Percentiles rank a stretch among this genome's conserved stretches.
Conservation (phyloP, 2,329 filamentous ascomycete genomes). For the Aspergillus sp. region DNA sequence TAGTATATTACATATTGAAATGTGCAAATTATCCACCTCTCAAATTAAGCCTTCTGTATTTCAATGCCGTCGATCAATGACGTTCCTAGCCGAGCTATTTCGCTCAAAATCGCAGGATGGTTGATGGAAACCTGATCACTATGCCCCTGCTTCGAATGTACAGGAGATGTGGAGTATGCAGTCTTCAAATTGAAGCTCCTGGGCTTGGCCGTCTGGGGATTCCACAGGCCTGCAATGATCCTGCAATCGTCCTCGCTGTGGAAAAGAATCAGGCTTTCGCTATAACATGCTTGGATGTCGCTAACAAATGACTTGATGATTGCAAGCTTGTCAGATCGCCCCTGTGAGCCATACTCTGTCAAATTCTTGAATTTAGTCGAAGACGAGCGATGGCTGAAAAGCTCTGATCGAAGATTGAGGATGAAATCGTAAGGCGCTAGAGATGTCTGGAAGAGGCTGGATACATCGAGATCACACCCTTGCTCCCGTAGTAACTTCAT, state of each 20-base stretch:
- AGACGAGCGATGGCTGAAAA: conserved; percentile 35
- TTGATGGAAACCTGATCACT: conserved; percentile 29
- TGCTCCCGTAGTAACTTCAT: conserved; percentile 53
- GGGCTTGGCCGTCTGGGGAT: conserved; percentile 39
- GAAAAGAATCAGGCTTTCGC: conserved; percentile 71
- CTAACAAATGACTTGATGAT: conserved; percentile 57
- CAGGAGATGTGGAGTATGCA: conserved; percentile 30
- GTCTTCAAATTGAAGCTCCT: conserved; percentile 32
- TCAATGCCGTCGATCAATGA: conserved; percentile 65
- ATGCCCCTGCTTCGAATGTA: conserved; percentile 8
- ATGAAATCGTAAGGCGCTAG: conserved; percentile 77
- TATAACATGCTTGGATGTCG: conserved; percentile 63
- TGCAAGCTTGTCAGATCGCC: conserved; percentile 49
- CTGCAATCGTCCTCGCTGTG: conserved; percentile 54
- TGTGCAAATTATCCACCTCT: conserved; percentile 4
- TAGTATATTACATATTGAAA: conserved; percentile 9
- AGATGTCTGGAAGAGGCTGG: conserved; percentile 64
- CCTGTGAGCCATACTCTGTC: conserved; percentile 41
- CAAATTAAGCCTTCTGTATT: conserved; percentile 24
- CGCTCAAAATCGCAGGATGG: conserved; percentile 35
- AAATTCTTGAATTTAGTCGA: conserved; percentile 68
- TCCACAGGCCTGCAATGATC: conserved; percentile 60
- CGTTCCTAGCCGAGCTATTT: conserved; percentile 46
- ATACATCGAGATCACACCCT: conserved; percentile 48
- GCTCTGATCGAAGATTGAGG: conserved; percentile 60